phyloP scores from a whole-genome alignment of 176 grass and related monocot species.

The Zoysia japonica region DNA sequence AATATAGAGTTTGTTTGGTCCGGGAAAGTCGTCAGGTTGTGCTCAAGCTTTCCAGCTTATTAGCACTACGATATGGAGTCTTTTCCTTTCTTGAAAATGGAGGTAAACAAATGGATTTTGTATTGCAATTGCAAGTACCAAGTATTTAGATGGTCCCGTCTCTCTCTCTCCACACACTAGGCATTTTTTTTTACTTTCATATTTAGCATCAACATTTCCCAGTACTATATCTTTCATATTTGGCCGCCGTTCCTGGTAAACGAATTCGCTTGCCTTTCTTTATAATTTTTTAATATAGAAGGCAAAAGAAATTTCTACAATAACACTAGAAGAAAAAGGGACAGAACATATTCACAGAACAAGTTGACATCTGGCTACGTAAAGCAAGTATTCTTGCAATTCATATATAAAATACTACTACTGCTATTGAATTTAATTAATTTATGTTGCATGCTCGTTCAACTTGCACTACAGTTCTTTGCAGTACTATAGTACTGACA shows the following conservation, averaged over 20 bases:
- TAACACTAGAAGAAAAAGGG: background rate
- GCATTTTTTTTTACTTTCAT: too few relatives aligned
- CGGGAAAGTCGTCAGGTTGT: constrained; percentile 4
- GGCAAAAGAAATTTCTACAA: background rate
- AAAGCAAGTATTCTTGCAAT: background rate
- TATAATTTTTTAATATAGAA: background rate
- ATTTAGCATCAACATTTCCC: too few relatives aligned
- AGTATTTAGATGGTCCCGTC: background rate
- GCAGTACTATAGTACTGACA: too few relatives aligned
- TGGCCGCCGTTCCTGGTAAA: background rate
- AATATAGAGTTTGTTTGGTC: background rate
- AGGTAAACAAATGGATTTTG: background rate
- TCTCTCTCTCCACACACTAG: too few relatives aligned
- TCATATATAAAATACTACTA: background rate
- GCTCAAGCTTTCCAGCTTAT: constrained; percentile 22
- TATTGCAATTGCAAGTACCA: background rate
- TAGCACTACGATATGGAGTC: too few relatives aligned
- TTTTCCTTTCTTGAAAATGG: background rate
- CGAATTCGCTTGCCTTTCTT: background rate
- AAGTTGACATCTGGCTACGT: background rate
- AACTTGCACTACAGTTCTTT: too few relatives aligned
- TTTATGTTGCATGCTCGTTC: background rate
- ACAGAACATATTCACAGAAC: background rate
- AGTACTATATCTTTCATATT: too few relatives aligned
- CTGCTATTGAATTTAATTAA: background rate